phyloP scores from a whole-genome alignment of 305 asterid species.

The Fraxinus floribunda region DNA sequence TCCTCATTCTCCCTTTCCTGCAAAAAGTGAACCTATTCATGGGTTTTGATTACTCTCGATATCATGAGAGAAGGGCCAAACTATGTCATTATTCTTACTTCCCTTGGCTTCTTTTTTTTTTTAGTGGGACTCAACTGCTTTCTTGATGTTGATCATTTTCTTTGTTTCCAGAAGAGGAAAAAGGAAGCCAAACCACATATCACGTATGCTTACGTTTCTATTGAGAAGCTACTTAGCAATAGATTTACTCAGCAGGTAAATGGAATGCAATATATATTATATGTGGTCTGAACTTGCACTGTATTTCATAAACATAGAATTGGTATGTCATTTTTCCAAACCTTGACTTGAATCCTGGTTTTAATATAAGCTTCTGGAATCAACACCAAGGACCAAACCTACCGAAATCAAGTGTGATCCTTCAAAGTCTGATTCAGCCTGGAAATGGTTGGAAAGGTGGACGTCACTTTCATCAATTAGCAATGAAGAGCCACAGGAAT shows the following conservation, averaged over 20 bases:
- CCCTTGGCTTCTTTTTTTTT: neutral
- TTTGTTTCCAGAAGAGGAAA: conserved; percentile 50
- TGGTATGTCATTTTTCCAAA: neutral
- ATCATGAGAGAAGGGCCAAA: conserved; percentile 13
- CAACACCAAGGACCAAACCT: conserved; percentile 59
- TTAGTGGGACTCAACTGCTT: neutral
- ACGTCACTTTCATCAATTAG: conserved; percentile 63
- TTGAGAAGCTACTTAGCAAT: conserved; percentile 80
- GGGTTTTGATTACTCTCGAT: conserved; percentile 9
- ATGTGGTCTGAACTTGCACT: conserved; percentile 12
- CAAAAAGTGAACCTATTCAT: neutral
- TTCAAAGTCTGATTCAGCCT: conserved; percentile 72
- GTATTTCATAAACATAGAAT: conserved; percentile 3
- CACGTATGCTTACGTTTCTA: conserved; percentile 48
- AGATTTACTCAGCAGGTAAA: conserved; percentile 89
- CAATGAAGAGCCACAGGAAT: conserved; percentile 35
- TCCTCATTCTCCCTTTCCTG: neutral
- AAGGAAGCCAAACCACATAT: conserved; percentile 38
- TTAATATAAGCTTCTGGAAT: conserved; percentile 67
- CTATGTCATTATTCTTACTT: conserved; percentile 11
- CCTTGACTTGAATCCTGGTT: conserved; percentile 25
- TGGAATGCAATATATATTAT: conserved; percentile 11
- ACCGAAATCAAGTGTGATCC: conserved; percentile 90
- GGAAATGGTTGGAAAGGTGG: conserved; percentile 99
- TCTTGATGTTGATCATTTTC: conserved; percentile 25